These are phyloP conservation scores for Barnettozyma hawaiiensis DNA, from an alignment of 1,139 yeast genomes.

Conservation along the genomic window DNA sequence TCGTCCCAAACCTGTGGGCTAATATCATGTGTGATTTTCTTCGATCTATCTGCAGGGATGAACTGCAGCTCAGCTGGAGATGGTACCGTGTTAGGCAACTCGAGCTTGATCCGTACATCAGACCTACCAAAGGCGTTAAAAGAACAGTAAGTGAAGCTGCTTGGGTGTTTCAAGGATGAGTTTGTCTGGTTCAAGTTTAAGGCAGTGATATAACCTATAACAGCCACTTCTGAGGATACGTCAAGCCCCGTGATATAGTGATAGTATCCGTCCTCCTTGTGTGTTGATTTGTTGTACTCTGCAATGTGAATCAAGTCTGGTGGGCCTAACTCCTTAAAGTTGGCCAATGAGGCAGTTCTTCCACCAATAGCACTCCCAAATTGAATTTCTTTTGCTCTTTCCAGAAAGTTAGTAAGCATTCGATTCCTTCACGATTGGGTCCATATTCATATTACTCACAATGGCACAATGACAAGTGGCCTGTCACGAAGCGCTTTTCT, in stretches of 20 bases:
- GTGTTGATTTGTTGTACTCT: conserved; percentile 34
- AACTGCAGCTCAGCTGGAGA: conserved; percentile 24
- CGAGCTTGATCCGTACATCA: conserved; percentile 67
- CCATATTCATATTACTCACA: too few relatives aligned
- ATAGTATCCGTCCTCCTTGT: conserved; percentile 39
- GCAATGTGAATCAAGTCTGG: conserved; percentile 80
- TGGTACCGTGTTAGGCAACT: conserved; percentile 42
- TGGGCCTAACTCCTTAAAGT: conserved; percentile 62
- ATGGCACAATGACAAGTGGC: conserved; percentile 10
- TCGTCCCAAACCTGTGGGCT: conserved; percentile 62
- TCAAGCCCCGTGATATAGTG: conserved; percentile 55
- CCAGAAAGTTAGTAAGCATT: background rate
- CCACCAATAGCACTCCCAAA: conserved; percentile 39
- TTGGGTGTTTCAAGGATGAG: conserved; percentile 31
- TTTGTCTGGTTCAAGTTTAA: conserved; percentile 41
- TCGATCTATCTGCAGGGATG: conserved; percentile 32
- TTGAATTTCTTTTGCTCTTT: conserved; percentile 14
- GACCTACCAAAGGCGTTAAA: conserved; percentile 61
- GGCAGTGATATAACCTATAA: conserved; percentile 72
- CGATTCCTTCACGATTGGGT: too few relatives aligned
- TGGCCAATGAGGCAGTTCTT: conserved; percentile 34
- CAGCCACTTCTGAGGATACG: conserved; percentile 51
- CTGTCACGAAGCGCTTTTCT: conserved; percentile 4
- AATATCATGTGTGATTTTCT: conserved; percentile 24
- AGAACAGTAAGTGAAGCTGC: conserved; percentile 58